These are phyloP conservation scores for Saksenaea oblongispora DNA, from an alignment of 371 early-diverging fungal genomes.

Conservation along the genomic window DNA sequence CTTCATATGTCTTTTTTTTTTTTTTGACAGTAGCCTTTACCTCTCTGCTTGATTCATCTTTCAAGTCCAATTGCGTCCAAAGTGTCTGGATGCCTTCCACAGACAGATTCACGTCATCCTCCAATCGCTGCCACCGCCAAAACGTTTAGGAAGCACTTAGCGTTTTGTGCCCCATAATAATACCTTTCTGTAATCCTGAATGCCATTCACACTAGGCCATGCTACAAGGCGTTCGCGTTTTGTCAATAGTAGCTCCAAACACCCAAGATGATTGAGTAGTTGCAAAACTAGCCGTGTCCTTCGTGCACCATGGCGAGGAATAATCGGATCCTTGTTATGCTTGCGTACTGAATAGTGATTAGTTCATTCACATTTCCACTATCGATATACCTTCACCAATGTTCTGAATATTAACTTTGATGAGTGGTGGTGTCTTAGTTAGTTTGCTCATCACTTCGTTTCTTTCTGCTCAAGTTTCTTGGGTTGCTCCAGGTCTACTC, in stretches of 20 bases:
- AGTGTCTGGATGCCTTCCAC: background rate
- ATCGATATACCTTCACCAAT: constrained; percentile 8
- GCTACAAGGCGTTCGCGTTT: constrained; percentile 3
- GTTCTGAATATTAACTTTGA: constrained; percentile 10
- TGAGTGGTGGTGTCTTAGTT: constrained; percentile 22
- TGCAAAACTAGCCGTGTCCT: constrained; percentile 14
- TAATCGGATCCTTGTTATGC: constrained; percentile 21
- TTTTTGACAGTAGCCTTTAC: background rate
- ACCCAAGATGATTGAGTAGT: constrained; percentile 14
- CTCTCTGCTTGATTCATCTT: background rate
- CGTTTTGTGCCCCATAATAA: background rate
- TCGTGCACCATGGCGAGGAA: constrained; percentile 16
- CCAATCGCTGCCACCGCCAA: background rate
- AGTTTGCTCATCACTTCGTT: constrained; percentile 16
- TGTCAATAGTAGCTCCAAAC: constrained; percentile 15
- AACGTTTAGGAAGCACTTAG: background rate
- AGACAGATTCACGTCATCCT: background rate
- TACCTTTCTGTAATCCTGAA: background rate
- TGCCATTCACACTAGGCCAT: background rate
- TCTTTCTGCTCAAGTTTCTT: background rate
- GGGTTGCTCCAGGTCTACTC: background rate
- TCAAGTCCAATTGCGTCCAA: background rate
- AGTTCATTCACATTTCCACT: background rate
- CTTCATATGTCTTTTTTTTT: background rate
- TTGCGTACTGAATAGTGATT: constrained; percentile 9